Conservation (phyloP, 257 asterid species). For the Salvia hispanica region DNA sequence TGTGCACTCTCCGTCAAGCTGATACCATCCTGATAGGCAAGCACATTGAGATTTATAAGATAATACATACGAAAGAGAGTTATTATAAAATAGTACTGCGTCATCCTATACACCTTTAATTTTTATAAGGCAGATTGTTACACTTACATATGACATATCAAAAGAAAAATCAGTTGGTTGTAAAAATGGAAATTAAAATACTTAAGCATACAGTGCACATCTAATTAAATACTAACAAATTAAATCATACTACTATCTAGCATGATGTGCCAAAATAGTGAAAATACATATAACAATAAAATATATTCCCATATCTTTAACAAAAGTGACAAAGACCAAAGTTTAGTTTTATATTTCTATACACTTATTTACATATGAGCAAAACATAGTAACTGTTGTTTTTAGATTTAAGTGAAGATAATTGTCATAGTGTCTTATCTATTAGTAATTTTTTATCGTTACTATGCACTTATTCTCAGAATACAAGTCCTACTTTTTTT, state of each 20-base stretch:
- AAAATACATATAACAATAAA: not conserved
- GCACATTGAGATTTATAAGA: conserved; percentile 25
- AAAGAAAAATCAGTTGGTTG: not conserved
- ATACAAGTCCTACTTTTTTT: too few relatives aligned
- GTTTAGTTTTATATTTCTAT: not conserved
- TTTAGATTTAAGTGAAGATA: too few relatives aligned
- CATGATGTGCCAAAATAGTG: not conserved
- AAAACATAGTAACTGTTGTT: too few relatives aligned
- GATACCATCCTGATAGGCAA: conserved; percentile 69
- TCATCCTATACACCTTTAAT: not conserved
- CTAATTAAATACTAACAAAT: not conserved
- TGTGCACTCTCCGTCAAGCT: conserved; percentile 71
- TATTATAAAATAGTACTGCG: not conserved
- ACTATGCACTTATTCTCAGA: too few relatives aligned
- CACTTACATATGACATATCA: not conserved
- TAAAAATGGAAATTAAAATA: not conserved
- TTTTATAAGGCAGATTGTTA: not conserved
- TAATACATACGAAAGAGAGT: not conserved
- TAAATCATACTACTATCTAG: not conserved
- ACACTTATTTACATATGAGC: too few relatives aligned
- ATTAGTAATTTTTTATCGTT: not conserved
- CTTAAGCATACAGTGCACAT: not conserved
- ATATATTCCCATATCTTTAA: too few relatives aligned
- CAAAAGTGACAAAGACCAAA: not conserved
- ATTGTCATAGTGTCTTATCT: not conserved